Conservation (phyloP, 257 asterid genomes). For the Ajuga chamaepitys region DNA sequence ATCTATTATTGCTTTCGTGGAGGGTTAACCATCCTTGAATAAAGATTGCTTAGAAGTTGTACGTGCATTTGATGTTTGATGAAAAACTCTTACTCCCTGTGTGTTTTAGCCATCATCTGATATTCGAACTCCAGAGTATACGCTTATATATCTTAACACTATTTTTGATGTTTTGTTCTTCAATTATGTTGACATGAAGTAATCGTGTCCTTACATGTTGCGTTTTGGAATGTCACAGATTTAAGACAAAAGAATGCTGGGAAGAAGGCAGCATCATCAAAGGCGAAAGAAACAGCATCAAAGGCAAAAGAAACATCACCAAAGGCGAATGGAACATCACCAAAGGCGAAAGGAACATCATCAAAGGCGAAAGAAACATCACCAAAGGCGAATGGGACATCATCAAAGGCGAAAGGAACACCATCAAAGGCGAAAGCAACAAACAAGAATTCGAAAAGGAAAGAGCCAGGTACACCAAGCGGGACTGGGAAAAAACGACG, state of each 20-base stretch:
- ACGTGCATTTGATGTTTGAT: neutral
- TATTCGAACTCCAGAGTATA: neutral
- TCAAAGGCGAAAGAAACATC: conserved; percentile 39
- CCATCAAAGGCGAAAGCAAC: conserved; percentile 39
- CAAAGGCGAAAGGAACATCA: conserved; percentile 38
- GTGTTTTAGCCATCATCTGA: neutral
- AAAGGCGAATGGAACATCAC: no score
- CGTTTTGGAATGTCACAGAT: conserved; percentile 30
- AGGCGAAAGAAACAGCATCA: conserved; percentile 32
- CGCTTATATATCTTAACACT: neutral
- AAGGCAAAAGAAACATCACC: conserved; percentile 37
- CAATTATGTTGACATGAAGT: neutral
- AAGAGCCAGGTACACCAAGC: conserved; percentile 30
- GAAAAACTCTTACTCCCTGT: neutral
- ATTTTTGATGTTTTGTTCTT: neutral
- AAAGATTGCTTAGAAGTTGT: conserved; percentile 1
- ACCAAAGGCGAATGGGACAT: no score
- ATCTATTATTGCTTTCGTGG: conserved; percentile 3
- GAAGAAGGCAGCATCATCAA: neutral
- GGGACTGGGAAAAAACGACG: conserved; percentile 25
- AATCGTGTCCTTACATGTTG: neutral
- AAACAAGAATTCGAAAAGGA: conserved; percentile 31
- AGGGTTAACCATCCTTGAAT: neutral
- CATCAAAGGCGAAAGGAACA: conserved; percentile 33
- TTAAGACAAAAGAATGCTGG: conserved; percentile 51